phyloP scores from a whole-genome alignment of 805 yeast genomes.

The Brettanomyces custersianus region DNA sequence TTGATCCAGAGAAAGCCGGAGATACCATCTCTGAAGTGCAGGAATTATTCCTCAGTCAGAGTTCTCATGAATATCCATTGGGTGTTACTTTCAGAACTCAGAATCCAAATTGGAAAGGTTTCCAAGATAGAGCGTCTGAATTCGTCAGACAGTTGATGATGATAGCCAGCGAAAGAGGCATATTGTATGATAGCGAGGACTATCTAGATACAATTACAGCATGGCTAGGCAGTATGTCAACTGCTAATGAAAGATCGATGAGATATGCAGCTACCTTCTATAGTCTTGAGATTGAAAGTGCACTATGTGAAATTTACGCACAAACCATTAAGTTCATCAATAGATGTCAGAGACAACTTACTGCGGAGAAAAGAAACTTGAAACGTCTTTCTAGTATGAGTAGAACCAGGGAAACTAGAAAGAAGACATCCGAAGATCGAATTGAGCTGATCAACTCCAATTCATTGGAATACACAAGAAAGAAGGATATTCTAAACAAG shows the following conservation, averaged over 20 bases:
- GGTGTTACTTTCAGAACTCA: slow-evolving; percentile 8
- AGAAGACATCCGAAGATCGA: slow-evolving; percentile 29
- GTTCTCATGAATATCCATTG: slow-evolving; percentile 63
- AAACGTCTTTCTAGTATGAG: slow-evolving; percentile 10
- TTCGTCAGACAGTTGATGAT: slow-evolving; percentile 47
- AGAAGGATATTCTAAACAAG: slow-evolving; percentile 44
- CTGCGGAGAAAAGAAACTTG: slow-evolving; percentile 17
- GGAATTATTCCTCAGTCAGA: slow-evolving; percentile 49
- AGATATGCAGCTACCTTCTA: slow-evolving; percentile 58
- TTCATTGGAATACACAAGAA: slow-evolving; percentile 32
- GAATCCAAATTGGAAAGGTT: slow-evolving; percentile 29
- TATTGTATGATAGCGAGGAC: slow-evolving; percentile 36
- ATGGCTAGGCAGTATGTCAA: slow-evolving; percentile 71
- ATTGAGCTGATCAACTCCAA: slow-evolving; percentile 37
- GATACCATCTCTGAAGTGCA: slow-evolving; percentile 71
- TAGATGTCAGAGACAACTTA: slow-evolving; percentile 36
- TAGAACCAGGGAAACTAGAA: slow-evolving; percentile 25
- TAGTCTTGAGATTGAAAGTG: slow-evolving; percentile 50
- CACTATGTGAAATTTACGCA: slow-evolving; percentile 43
- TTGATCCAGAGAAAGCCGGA: slow-evolving; percentile 40
- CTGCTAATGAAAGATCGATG: slow-evolving; percentile 61
- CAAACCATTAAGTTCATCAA: slow-evolving; percentile 28
- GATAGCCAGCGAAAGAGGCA: slow-evolving; percentile 52
- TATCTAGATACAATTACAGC: slow-evolving; percentile 50
- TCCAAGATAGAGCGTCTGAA: slow-evolving; percentile 44